Evolutionary conservation across 345 rosid species (phyloP), one percentile per base, ranked within the genome.

Genomic region (Zanthoxylum bungeanum): DNA sequence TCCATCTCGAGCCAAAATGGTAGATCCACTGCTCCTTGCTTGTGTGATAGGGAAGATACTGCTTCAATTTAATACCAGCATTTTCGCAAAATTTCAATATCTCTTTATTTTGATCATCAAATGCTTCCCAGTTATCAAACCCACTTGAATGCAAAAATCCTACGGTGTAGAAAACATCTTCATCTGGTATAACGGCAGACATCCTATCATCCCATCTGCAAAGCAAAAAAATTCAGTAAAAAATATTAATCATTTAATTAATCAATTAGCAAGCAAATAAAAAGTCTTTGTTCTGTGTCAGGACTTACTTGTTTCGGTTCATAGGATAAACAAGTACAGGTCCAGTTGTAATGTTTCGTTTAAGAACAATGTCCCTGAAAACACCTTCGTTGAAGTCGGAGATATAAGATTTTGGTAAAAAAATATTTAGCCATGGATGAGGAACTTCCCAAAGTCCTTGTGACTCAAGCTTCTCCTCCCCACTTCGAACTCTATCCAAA

Each of bases 371-470:
- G 69, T 76, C 82, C 53, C 51, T 80, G 78, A 95, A 83, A 70
- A 92, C 90, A 59, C 90, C 93, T 2, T 85, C 69, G 55, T 87
- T 80, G 85, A 95, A 92, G 47, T 85, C 85, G 1, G 44, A 25
- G 16, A 95, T 88, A 12, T 77, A 76, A 60, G 99, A 95, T 78
- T 73, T 79, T 3, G 99, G 98, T 21, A 95, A 73, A 27, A 95
- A 92, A 1, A 95, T 80, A 60, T 92, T 95, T 40, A 92, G 75
- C 99, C 99, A 95, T 34, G 99, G 99, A 81, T 95, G 99, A 49
- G 99, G 97, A 81, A 95, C 97, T 33, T 94, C 91, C 98, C 98
- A 93, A 8, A 88, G 64, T 55, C 96, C 93, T 74, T 81, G 79
- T 11, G 88, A 70, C 39, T 77, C 79, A 36, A 94, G 97, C 34